These are phyloP conservation scores for Bidens hawaiensis DNA, from an alignment of 140 eudicot species.

Conservation along the genomic window DNA sequence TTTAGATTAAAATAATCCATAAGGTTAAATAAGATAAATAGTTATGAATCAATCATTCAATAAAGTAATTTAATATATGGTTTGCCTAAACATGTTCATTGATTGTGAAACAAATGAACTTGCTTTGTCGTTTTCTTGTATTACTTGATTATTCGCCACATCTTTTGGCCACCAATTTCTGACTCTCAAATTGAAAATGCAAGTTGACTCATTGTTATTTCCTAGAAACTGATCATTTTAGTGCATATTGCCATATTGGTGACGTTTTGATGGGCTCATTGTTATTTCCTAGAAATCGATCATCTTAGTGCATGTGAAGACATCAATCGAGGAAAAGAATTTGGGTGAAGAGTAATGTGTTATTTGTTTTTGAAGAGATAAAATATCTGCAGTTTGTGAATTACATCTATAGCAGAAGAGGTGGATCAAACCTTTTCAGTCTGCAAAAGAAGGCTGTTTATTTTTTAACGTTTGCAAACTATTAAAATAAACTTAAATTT, in stretches of 20 bases:
- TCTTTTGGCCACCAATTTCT: slow-evolving; percentile 6
- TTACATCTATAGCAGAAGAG: no score
- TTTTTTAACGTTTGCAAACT: no score
- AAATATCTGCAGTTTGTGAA: no score
- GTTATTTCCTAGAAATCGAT: slow-evolving; percentile 16
- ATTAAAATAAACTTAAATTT: no score
- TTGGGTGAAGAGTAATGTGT: no score
- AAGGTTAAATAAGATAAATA: not conserved
- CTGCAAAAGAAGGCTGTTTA: no score
- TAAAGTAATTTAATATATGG: not conserved
- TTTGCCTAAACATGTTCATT: slow-evolving; percentile 12
- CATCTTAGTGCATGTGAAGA: slow-evolving; percentile 16
- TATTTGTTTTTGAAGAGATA: no score
- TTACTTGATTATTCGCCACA: slow-evolving; percentile 7
- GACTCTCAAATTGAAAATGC: slow-evolving; percentile 1
- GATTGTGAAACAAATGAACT: not conserved
- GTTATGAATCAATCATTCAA: not conserved
- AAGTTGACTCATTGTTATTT: slow-evolving; percentile 7
- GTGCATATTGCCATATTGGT: no score
- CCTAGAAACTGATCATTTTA: slow-evolving; percentile 16
- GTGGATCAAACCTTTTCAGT: no score
- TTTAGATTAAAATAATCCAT: no score
- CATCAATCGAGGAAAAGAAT: no score
- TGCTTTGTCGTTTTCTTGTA: slow-evolving; percentile 22
- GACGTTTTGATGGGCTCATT: no score